phyloP scores from a whole-genome alignment of 2,329 filamentous ascomycete genomes.

The Aspergillus sp. region DNA sequence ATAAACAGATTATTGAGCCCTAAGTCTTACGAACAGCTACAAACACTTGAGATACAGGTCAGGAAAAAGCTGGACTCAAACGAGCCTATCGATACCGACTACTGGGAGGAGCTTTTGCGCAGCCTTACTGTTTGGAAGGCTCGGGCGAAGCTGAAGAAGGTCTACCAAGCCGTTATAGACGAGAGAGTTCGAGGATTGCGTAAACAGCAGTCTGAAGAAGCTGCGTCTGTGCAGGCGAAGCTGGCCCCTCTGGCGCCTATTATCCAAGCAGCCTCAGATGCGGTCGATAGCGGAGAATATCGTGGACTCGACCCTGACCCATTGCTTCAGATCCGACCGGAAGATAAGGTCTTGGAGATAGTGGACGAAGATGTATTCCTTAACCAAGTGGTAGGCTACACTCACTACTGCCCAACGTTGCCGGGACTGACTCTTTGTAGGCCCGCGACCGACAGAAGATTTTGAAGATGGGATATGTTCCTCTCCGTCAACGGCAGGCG shows the following conservation, averaged over 20 bases:
- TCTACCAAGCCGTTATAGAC: constrained; percentile 74
- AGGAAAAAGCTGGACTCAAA: constrained; percentile 80
- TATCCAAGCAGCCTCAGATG: constrained; percentile 21
- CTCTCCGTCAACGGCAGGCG: constrained; percentile 51
- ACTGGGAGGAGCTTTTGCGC: constrained; percentile 90
- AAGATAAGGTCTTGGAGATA: constrained; percentile 63
- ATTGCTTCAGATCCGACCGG: constrained; percentile 62
- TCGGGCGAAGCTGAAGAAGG: constrained; percentile 75
- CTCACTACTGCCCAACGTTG: background rate
- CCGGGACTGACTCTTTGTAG: constrained; percentile 31
- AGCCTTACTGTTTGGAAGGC: constrained; percentile 90
- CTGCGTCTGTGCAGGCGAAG: constrained; percentile 56
- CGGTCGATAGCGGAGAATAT: constrained; percentile 39
- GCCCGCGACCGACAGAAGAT: constrained; percentile 61
- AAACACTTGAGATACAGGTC: constrained; percentile 83
- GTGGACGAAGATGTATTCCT: constrained; percentile 62
- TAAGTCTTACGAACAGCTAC: constrained; percentile 84
- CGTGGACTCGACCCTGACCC: constrained; percentile 64
- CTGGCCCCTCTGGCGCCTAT: constrained; percentile 53
- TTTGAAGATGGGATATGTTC: constrained; percentile 67
- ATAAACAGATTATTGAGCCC: constrained; percentile 84
- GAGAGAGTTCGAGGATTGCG: constrained; percentile 67
- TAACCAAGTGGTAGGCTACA: constrained; percentile 52
- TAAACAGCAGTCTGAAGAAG: constrained; percentile 68
- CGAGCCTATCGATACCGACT: constrained; percentile 92